Evolutionary conservation across 495 filamentous ascomycete genomes (phyloP).

Genomic region (Xylaria curta): DNA sequence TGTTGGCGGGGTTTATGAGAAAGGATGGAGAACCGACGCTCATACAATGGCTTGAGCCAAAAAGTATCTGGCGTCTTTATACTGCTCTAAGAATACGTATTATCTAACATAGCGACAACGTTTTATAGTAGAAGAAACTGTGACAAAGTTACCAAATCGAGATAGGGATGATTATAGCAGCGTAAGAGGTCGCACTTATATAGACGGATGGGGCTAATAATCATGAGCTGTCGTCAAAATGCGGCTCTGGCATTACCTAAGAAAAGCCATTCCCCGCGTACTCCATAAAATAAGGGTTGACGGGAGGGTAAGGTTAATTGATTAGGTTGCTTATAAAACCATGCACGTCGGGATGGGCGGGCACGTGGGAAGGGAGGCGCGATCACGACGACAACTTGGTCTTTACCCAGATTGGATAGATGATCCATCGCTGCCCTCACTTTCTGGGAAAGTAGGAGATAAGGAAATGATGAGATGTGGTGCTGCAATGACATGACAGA

Average conservation of each 20-base stretch:
- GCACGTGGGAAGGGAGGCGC: slow-evolving; percentile 1
- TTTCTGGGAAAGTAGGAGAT: background rate
- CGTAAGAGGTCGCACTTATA: too few relatives aligned
- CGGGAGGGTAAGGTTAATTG: slow-evolving; percentile 20
- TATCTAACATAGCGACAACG: background rate
- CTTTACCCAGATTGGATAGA: slow-evolving; percentile 19
- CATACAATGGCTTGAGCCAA: background rate
- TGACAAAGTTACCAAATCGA: background rate
- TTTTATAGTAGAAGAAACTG: background rate
- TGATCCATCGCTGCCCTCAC: background rate
- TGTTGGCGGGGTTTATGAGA: background rate
- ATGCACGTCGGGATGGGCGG: background rate
- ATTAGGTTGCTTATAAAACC: background rate
- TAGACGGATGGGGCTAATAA: background rate
- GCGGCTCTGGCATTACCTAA: slow-evolving; percentile 25
- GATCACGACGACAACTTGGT: slow-evolving; percentile 21
- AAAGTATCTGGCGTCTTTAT: background rate
- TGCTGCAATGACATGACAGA: background rate
- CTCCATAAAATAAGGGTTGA: slow-evolving; percentile 19
- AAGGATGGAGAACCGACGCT: background rate
- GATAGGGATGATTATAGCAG: background rate
- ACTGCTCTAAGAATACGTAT: background rate
- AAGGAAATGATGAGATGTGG: background rate
- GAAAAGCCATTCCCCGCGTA: background rate
- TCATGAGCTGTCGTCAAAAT: slow-evolving; percentile 20